Evolutionary conservation across 805 yeast genomes (phyloP), one percentile per base, ranked within the genome.

Genomic region (Saccharomycopsis microspora): DNA sequence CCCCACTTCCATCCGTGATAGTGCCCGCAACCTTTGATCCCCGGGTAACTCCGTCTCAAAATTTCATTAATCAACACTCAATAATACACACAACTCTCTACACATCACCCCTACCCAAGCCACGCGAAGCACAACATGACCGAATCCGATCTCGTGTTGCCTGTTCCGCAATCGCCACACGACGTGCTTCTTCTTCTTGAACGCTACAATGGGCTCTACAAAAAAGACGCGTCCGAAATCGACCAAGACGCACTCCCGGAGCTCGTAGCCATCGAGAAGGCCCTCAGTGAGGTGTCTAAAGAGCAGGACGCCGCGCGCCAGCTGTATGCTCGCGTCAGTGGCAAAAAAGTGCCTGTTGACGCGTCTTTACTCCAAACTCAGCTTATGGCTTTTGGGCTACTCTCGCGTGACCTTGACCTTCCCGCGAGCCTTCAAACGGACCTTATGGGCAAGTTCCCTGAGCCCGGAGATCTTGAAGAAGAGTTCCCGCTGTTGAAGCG

Each of bases 391-490:
- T 69, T 83, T 45, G 85, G 83, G 57, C 58, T 82, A 11, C 62
- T 85, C 39, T 74, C 86, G 2, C 76, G 71, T 55, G 86, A 83
- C 60, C 54, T 80, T 50, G 84, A 80, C 57, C 61, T 85, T 42
- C 87, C 90, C 0, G 71, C 68, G 33, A 56, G 65, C 4, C 58
- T 82, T 19, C 76, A 76, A 54, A 49, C 57, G 2, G 66, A 62
- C 4, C 68, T 65, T 37, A 58, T 60, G 33, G 41, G 11, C 8
- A 45, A 42, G 5, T 9, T 11, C 9, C 37, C 35, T 4, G 4
- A 32, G n/a, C n/a, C 32, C 7, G 5, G 11, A 7, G 33, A 30
- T 11, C 29, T 29, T 7, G 43, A 44, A 41, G 38, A 36, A 3
- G 31, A 34, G 27, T 19, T 5, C n/a, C 28, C 37, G 5, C 31